These are phyloP conservation scores for Exserohilum rostratum DNA, from an alignment of 2,329 filamentous ascomycete genomes.

Conservation along the genomic window DNA sequence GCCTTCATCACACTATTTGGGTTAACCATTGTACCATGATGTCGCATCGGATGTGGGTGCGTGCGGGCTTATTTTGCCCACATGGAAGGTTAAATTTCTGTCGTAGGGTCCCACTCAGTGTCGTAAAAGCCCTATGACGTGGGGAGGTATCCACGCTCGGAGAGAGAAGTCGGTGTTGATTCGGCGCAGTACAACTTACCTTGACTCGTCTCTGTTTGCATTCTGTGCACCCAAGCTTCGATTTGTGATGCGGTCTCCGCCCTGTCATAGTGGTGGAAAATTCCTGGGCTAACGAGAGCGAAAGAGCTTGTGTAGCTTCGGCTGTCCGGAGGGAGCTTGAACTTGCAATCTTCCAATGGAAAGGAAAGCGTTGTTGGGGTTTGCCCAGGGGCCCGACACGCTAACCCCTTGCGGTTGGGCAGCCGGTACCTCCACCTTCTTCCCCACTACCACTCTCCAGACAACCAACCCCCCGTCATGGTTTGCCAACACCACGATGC, in stretches of 20 bases:
- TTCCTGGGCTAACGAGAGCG: not conserved
- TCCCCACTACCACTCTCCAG: not conserved
- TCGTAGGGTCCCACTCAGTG: not conserved
- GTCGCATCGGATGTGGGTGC: not conserved
- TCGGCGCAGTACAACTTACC: constrained; percentile 10
- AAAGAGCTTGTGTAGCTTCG: not conserved
- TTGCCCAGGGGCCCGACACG: not conserved
- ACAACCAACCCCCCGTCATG: not conserved
- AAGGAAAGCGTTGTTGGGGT: not conserved
- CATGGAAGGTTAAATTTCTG: not conserved
- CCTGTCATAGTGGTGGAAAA: constrained; percentile 3
- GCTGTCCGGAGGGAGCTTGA: not conserved
- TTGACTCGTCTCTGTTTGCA: constrained; percentile 27
- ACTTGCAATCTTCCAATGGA: not conserved
- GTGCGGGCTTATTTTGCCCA: not conserved
- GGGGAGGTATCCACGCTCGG: not conserved
- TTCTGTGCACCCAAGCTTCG: constrained; percentile 18
- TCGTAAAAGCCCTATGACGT: not conserved
- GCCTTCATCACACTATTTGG: constrained; percentile 28
- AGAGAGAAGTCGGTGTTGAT: not conserved
- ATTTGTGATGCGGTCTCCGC: constrained; percentile 20
- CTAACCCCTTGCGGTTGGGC: not conserved
- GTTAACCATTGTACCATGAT: not conserved
- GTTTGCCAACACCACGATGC: not conserved
- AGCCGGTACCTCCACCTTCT: not conserved